These are phyloP conservation scores for Cyphellophora europaea DNA, from an alignment of 2,329 filamentous ascomycete species.

Conservation along the genomic window DNA sequence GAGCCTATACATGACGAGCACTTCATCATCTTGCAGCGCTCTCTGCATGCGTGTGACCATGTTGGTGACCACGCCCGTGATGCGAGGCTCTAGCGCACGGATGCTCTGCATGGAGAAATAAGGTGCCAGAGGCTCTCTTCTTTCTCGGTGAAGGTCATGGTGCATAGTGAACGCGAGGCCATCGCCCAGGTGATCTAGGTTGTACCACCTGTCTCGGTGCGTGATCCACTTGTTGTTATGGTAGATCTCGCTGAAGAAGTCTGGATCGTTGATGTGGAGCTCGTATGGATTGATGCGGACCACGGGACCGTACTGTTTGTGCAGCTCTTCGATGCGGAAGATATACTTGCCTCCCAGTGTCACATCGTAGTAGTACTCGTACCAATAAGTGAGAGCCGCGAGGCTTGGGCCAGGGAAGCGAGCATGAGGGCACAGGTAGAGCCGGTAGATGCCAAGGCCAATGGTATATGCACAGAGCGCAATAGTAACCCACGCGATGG, in stretches of 20 bases:
- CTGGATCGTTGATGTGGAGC: slow-evolving; percentile 18
- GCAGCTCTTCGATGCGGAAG: slow-evolving; percentile 24
- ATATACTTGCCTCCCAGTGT: slow-evolving; percentile 23
- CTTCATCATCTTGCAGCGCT: slow-evolving; percentile 20
- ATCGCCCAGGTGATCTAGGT: slow-evolving; percentile 3
- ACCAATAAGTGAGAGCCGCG: slow-evolving; percentile 23
- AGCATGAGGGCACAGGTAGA: slow-evolving; percentile 15
- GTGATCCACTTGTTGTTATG: slow-evolving; percentile 5
- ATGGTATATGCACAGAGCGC: too few species aligned
- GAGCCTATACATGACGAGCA: slow-evolving; percentile 16
- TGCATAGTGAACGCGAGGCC: slow-evolving; percentile 18
- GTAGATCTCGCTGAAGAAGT: slow-evolving; percentile 23
- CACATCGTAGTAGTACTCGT: slow-evolving; percentile 27
- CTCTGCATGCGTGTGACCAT: slow-evolving; percentile 17
- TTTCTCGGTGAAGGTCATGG: slow-evolving; percentile 18
- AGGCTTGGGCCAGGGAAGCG: slow-evolving; percentile 22
- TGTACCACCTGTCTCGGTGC: slow-evolving; percentile 11
- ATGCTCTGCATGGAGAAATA: slow-evolving; percentile 18
- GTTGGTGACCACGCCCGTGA: slow-evolving; percentile 17
- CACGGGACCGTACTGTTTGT: slow-evolving; percentile 26
- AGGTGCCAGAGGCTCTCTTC: slow-evolving; percentile 12
- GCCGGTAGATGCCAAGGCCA: slow-evolving; percentile 13
- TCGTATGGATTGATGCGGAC: slow-evolving; percentile 20
- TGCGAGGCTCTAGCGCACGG: slow-evolving; percentile 14
- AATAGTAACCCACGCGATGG: too few species aligned